A percentile compares a stretch with the other conserved stretches of the same genome.
Conservation (phyloP, 2,329 filamentous ascomycete genomes). For the Kalaharituber pfeilii region DNA sequence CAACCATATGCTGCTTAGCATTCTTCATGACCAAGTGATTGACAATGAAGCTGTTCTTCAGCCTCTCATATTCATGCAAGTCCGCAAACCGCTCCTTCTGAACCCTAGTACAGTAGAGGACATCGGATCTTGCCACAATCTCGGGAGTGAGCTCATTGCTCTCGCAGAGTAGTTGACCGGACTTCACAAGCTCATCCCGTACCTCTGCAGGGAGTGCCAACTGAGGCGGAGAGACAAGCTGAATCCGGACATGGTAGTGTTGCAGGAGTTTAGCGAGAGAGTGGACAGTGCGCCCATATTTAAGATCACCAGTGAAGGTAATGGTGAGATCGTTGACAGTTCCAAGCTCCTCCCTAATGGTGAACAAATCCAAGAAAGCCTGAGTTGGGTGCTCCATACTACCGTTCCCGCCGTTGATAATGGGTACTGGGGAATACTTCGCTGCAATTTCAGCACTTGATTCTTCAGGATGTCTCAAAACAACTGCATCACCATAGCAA, state of each 20-base stretch:
- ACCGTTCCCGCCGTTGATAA: slow-evolving; percentile 92
- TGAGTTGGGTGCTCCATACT: slow-evolving; percentile 93
- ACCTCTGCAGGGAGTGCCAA: slow-evolving; percentile 63
- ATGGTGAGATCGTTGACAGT: slow-evolving; percentile 91
- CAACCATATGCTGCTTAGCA: slow-evolving; percentile 82
- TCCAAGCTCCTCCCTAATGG: slow-evolving; percentile 90
- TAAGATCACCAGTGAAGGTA: slow-evolving; percentile 85
- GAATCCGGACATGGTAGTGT: slow-evolving; percentile 87
- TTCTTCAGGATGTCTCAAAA: slow-evolving; percentile 84
- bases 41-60: slow-evolving; percentile 78
- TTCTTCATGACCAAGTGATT: slow-evolving; percentile 79
- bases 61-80: slow-evolving; percentile 59
- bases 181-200: slow-evolving; percentile 49
- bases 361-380: slow-evolving; percentile 93
- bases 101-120: slow-evolving; percentile 90
- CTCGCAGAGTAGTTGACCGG: slow-evolving; percentile 62
- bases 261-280: slow-evolving; percentile 83
- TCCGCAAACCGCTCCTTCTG: slow-evolving; percentile 93
- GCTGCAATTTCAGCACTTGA: slow-evolving; percentile 63
- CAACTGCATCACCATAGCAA: slow-evolving; percentile 86
- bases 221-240: slow-evolving; percentile 70
- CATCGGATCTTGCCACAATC: slow-evolving; percentile 70
- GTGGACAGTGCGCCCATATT: slow-evolving; percentile 87
- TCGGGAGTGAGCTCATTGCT: slow-evolving; percentile 67
- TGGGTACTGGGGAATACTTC: slow-evolving; percentile 73